A percentile compares a stretch with the other conserved stretches of the same genome.
phyloP scores from a whole-genome alignment of 179 eudicot species.

The Carnegiea gigantea region DNA sequence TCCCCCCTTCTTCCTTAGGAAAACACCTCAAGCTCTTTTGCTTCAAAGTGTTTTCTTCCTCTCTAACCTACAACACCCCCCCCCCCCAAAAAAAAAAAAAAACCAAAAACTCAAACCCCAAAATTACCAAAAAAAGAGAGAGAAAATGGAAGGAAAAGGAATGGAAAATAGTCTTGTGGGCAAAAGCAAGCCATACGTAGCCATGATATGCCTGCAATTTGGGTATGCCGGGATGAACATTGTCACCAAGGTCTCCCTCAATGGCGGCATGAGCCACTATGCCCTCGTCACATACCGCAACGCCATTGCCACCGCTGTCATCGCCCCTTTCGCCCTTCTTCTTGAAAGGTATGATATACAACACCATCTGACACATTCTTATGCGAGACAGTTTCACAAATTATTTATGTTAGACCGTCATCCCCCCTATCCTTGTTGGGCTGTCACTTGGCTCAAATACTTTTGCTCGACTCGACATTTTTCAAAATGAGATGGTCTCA shows the following conservation, averaged over 20 bases:
- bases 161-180: constrained; percentile 29
- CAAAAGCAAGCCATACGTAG: constrained; percentile 63
- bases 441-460: background rate
- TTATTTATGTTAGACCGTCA: too few species aligned
- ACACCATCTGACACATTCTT: too few species aligned
- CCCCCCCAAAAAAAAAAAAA: background rate
- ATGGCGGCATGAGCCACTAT: constrained; percentile 80
- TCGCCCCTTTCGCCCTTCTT: constrained; percentile 70
- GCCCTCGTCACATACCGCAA: constrained; percentile 73
- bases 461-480: too few species aligned
- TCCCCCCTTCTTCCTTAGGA: constrained; percentile 29
- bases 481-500: background rate
- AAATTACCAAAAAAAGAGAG: background rate
- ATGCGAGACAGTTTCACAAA: too few species aligned
- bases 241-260: constrained; percentile 69
- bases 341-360: constrained; percentile 59
- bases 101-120: background rate
- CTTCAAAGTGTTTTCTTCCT: constrained; percentile 29
- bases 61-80: constrained; percentile 2
- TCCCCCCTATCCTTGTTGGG: background rate
- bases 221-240: constrained; percentile 88
- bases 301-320: constrained; percentile 67
- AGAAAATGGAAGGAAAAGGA: constrained; percentile 44
- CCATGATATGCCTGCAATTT: constrained; percentile 70
- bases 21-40: constrained; percentile 26